A percentile compares a stretch with the other conserved stretches of the same genome.
phyloP scores from a whole-genome alignment of 352 stramenopile genomes.

The Globisporangium apiculatum region DNA sequence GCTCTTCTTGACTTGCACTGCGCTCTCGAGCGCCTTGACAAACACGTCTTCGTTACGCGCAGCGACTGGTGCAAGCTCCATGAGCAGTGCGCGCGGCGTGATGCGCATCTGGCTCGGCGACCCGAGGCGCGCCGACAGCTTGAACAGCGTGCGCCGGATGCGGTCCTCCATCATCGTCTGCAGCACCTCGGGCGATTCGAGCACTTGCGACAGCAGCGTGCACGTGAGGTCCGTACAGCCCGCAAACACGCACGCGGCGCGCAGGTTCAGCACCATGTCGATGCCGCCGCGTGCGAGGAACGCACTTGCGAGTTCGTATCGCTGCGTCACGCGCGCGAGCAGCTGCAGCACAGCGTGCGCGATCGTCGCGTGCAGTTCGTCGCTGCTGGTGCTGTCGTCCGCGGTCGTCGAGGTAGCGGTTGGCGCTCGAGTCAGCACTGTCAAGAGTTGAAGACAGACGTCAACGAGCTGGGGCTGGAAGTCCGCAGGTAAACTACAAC shows the following conservation, averaged over 20 bases:
- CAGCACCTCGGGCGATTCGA: conserved; percentile 81
- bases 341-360: conserved; percentile 75
- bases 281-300: conserved; percentile 49
- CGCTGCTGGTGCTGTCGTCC: neutral
- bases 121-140: conserved; percentile 65
- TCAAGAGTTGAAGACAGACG: conserved; percentile 26
- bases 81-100: conserved; percentile 70
- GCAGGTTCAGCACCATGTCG: conserved; percentile 52
- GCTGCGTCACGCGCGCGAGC: conserved; percentile 51
- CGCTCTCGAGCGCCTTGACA: conserved; percentile 56
- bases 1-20: conserved; percentile 70
- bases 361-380: conserved; percentile 19
- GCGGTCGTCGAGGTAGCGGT: neutral
- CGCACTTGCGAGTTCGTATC: conserved; percentile 63
- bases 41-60: conserved; percentile 75
- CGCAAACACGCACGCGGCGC: conserved; percentile 33
- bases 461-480: conserved; percentile 34
- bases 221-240: conserved; percentile 75
- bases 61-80: conserved; percentile 65
- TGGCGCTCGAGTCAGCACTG: conserved; percentile 1
- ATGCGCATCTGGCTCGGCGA: conserved; percentile 73
- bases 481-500: neutral
- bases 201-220: conserved; percentile 54
- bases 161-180: conserved; percentile 85
- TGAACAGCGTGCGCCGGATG: conserved; percentile 67